Conservation (phyloP, 202 grass and related monocot species). For the Panicum virgatum region DNA sequence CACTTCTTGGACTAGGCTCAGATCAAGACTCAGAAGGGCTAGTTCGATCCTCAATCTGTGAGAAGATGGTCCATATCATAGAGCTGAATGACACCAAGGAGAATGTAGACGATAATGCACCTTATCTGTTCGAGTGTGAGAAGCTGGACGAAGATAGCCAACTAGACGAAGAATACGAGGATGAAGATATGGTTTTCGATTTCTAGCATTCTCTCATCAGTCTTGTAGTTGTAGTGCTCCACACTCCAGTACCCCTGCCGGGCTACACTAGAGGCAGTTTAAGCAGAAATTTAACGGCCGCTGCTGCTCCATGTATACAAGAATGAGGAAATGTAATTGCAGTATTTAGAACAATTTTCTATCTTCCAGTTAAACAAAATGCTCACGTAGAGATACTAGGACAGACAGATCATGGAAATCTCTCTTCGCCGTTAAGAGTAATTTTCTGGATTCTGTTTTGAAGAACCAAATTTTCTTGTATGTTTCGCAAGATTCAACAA, state of each 20-base stretch:
- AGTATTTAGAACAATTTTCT: background rate
- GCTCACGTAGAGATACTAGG: background rate
- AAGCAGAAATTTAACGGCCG: background rate
- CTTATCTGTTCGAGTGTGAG: slow-evolving; percentile 74
- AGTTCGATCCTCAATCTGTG: slow-evolving; percentile 58
- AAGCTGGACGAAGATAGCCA: slow-evolving; percentile 38
- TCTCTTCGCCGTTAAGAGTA: background rate
- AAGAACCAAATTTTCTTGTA: background rate
- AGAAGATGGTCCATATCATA: slow-evolving; percentile 72
- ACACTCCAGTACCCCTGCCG: background rate
- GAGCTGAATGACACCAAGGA: slow-evolving; percentile 64
- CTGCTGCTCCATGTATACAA: background rate
- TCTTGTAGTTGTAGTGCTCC: background rate
- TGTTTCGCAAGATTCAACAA: background rate
- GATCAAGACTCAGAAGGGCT: slow-evolving; percentile 44
- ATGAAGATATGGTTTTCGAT: slow-evolving; percentile 54
- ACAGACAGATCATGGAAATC: background rate
- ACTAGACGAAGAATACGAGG: slow-evolving; percentile 41
- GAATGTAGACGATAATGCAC: slow-evolving; percentile 35
- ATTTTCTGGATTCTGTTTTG: background rate
- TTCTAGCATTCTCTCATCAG: slow-evolving; percentile 35
- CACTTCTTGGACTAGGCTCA: slow-evolving; percentile 70
- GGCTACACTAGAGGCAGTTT: background rate
- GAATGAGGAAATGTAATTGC: background rate
- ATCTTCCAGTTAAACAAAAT: background rate